Percentiles rank a stretch among this genome's conserved stretches.
Evolutionary conservation across 495 filamentous ascomycete genomes (phyloP).

Genomic region (Daldinia loculata): DNA sequence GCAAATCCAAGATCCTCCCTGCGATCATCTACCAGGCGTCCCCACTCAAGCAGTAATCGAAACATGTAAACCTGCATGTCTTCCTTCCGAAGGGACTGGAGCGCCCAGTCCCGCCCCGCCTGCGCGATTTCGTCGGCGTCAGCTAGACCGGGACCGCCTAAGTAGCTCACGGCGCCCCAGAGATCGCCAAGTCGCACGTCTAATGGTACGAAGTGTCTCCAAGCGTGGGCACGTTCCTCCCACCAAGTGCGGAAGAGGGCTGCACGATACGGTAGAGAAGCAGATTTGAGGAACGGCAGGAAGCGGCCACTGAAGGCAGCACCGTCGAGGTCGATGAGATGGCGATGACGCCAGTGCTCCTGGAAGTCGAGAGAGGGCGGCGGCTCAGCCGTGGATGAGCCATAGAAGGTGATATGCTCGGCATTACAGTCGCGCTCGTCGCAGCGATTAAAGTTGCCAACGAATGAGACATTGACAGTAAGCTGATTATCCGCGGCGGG

Average conservation of each 20-base stretch:
- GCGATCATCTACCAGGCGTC: slow-evolving; percentile 67
- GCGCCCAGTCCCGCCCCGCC: slow-evolving; percentile 69
- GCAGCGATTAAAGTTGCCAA: slow-evolving; percentile 63
- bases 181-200: slow-evolving; percentile 72
- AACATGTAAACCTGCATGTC: slow-evolving; percentile 90
- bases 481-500: slow-evolving; percentile 13
- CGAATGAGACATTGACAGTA: slow-evolving; percentile 39
- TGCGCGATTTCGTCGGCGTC: slow-evolving; percentile 68
- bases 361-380: slow-evolving; percentile 47
- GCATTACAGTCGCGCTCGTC: slow-evolving; percentile 29
- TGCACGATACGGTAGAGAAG: slow-evolving; percentile 69
- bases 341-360: slow-evolving; percentile 61
- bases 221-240: slow-evolving; percentile 72
- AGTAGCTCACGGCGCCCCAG: slow-evolving; percentile 68
- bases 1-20: slow-evolving; percentile 67
- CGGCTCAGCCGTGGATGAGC: slow-evolving; percentile 61
- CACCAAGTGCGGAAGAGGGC: slow-evolving; percentile 80
- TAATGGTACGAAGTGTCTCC: slow-evolving; percentile 80
- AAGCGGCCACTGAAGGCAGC: slow-evolving; percentile 68
- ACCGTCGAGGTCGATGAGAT: slow-evolving; percentile 74
- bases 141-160: slow-evolving; percentile 44
- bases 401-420: slow-evolving; percentile 63
- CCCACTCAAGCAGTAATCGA: slow-evolving; percentile 79
- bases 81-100: slow-evolving; percentile 71
- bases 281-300: slow-evolving; percentile 71